A percentile compares a stretch with the other conserved stretches of the same genome.
Conservation (phyloP, 78 protist species). For the Dictyostelium capitatum region DNA sequence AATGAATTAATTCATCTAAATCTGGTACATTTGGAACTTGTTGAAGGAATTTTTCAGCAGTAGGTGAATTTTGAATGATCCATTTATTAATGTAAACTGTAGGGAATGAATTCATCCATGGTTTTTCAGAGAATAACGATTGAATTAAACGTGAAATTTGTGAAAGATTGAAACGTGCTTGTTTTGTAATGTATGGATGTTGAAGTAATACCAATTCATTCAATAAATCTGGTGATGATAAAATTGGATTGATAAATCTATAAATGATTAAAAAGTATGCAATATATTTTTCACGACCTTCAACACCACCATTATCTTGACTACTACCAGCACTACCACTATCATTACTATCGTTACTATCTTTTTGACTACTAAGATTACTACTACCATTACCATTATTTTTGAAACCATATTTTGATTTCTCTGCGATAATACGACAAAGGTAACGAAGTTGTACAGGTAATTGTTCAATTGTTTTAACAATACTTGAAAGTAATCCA, state of each 20-base stretch:
- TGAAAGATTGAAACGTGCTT: conserved; percentile 47
- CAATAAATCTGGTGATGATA: conserved; percentile 60
- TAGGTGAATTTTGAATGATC: not conserved
- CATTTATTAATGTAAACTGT: conserved; percentile 14
- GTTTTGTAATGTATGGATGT: conserved; percentile 65
- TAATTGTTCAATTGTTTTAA: conserved; percentile 12
- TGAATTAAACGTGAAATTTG: conserved; percentile 45
- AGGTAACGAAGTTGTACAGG: conserved; percentile 64
- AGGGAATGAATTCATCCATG: conserved; percentile 40
- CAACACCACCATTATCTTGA: not conserved
- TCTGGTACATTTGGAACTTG: conserved; percentile 31
- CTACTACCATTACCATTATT: not conserved
- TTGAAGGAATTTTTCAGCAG: conserved; percentile 35
- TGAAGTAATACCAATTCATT: conserved; percentile 49
- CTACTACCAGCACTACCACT: not conserved
- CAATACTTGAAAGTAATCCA: conserved; percentile 19
- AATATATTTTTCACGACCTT: conserved; percentile 4
- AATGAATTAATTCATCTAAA: conserved; percentile 48
- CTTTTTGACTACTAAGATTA: not conserved
- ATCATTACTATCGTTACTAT: not conserved
- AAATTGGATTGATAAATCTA: conserved; percentile 43
- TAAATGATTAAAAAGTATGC: conserved; percentile 34
- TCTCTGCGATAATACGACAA: conserved; percentile 37
- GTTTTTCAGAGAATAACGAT: conserved; percentile 39
- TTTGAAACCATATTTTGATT: not conserved